Evolutionary conservation across 2,329 filamentous ascomycete genomes (phyloP).

Genomic region (Seiridium cupressi): DNA sequence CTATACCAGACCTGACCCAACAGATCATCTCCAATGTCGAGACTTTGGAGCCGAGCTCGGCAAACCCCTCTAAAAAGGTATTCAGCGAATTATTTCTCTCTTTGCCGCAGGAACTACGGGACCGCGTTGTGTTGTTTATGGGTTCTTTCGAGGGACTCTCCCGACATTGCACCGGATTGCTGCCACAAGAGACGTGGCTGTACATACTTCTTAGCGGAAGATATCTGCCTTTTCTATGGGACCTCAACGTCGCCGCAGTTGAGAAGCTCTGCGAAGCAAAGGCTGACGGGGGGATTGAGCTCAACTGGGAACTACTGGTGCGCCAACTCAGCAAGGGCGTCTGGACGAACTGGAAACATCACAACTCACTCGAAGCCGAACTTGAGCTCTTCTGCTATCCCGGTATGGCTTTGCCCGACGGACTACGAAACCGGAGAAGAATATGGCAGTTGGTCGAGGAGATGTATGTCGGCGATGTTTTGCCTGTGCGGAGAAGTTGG

Average conservation of each 20-base stretch:
- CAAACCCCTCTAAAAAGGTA: not conserved
- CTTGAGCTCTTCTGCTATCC: slow-evolving; percentile 4
- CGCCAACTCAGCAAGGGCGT: slow-evolving; percentile 15
- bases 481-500: slow-evolving; percentile 10
- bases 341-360: slow-evolving; percentile 4
- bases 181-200: slow-evolving; percentile 16
- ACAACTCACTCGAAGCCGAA: slow-evolving; percentile 6
- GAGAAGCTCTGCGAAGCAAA: slow-evolving; percentile 3
- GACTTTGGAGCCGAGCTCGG: slow-evolving; percentile 2
- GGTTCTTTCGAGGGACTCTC: slow-evolving; percentile 8
- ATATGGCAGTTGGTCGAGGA: slow-evolving; percentile 20
- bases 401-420: slow-evolving; percentile 10
- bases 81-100: slow-evolving; percentile 12
- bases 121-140: slow-evolving; percentile 5
- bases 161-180: slow-evolving; percentile 12
- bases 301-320: slow-evolving; percentile 20
- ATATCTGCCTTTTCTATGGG: slow-evolving; percentile 15
- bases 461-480: slow-evolving; percentile 19
- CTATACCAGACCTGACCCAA: slow-evolving; percentile 6
- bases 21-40: slow-evolving; percentile 12
- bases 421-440: slow-evolving; percentile 17
- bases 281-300: not conserved
- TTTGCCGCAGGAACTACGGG: slow-evolving; percentile 13
- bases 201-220: slow-evolving; percentile 14
- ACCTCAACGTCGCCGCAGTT: slow-evolving; percentile 11